phyloP scores from a whole-genome alignment of 306 rosid species.

The Oemleria cerasiformis region DNA sequence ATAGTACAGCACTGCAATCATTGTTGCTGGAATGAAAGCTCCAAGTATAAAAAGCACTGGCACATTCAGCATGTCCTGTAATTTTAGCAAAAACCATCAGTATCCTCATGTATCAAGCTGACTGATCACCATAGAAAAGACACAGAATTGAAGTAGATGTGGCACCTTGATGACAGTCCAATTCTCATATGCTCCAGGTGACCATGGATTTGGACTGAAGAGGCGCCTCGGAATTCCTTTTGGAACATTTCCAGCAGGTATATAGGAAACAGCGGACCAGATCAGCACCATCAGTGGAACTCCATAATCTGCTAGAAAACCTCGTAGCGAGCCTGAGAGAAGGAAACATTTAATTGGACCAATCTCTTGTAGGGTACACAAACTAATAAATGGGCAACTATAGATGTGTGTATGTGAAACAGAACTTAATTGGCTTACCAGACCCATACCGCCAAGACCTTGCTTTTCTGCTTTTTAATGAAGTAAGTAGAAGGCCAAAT shows the following conservation, averaged over 20 bases:
- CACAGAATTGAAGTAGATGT: constrained; percentile 5
- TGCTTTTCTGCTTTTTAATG: constrained; percentile 71
- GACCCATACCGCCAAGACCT: constrained; percentile 78
- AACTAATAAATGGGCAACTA: background rate
- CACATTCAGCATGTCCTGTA: constrained; percentile 75
- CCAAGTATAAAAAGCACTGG: constrained; percentile 68
- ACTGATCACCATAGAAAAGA: constrained; percentile 1
- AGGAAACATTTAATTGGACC: constrained; percentile 3
- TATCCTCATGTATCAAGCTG: constrained; percentile 8
- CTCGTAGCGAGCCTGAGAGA: constrained; percentile 56
- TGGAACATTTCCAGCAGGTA: constrained; percentile 59
- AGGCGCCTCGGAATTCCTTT: constrained; percentile 77
- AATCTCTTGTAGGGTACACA: background rate
- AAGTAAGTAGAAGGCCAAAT: constrained; percentile 71
- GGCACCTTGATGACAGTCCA: constrained; percentile 72
- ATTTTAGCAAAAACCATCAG: constrained; percentile 16
- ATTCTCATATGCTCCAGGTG: constrained; percentile 62
- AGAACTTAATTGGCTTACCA: constrained; percentile 37
- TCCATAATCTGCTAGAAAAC: constrained; percentile 77
- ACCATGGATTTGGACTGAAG: constrained; percentile 89
- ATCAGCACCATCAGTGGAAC: constrained; percentile 72
- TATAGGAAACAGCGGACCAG: constrained; percentile 72
- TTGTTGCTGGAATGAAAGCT: constrained; percentile 78
- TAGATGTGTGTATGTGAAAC: background rate
- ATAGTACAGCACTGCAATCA: constrained; percentile 83